These are phyloP conservation scores for Closterium sp. DNA, from an alignment of 139 green algal genomes.

Conservation along the genomic window DNA sequence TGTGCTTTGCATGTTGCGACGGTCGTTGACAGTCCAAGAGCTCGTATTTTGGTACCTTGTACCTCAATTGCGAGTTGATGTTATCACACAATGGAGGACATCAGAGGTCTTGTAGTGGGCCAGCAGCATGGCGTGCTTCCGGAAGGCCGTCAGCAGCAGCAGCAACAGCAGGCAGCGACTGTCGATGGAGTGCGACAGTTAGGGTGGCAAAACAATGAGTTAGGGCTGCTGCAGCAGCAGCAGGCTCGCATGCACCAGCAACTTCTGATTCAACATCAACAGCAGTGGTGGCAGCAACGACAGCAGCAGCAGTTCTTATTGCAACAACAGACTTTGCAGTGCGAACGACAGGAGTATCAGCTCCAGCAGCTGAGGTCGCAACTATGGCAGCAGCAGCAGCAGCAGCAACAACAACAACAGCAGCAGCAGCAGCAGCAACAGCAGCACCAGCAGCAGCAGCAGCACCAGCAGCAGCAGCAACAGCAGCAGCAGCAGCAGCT, in stretches of 20 bases:
- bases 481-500: too few species aligned
- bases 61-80: neutral
- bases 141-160: neutral
- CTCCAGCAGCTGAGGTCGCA: neutral
- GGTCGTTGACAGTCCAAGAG: too few species aligned
- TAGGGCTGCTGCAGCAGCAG: neutral
- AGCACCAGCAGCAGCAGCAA: too few species aligned
- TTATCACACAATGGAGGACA: neutral
- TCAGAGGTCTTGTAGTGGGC: neutral
- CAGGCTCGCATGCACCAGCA: neutral
- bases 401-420: neutral
- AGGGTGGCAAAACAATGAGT: neutral
- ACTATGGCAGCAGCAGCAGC: neutral
- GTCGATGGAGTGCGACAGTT: neutral
- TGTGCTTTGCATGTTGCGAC: neutral
- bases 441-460: too few species aligned
- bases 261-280: neutral
- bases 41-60: neutral
- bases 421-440: neutral
- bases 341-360: neutral
- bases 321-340: neutral
- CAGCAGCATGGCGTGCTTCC: neutral
- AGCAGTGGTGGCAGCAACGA: neutral
- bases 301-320: neutral
- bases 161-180: neutral